Conservation (phyloP, 495 filamentous ascomycete species). For the Penicillium arizonense region DNA sequence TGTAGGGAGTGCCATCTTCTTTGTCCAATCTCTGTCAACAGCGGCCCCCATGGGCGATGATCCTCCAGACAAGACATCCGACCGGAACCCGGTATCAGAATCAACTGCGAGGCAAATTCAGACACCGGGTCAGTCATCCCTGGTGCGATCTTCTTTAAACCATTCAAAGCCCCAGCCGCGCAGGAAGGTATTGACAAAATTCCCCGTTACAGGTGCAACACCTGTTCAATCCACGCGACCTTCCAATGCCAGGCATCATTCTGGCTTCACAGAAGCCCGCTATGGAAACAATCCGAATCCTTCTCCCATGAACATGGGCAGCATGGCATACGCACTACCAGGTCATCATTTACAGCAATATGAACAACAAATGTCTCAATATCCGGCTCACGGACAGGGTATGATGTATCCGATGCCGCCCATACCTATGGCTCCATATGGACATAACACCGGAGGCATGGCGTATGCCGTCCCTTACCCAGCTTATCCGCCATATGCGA, state of each 20-base stretch:
- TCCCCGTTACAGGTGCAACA: constrained; percentile 15
- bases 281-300: constrained; percentile 28
- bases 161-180: not conserved
- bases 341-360: constrained; percentile 30
- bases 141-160: too few relatives aligned
- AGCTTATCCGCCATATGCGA: constrained; percentile 30
- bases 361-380: constrained; percentile 35
- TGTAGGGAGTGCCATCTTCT: not conserved
- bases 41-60: constrained; percentile 36
- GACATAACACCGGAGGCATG: constrained; percentile 22
- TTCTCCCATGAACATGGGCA: constrained; percentile 44
- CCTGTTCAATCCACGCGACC: constrained; percentile 17
- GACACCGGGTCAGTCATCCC: constrained; percentile 26
- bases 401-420: constrained; percentile 39
- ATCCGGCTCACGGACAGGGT: constrained; percentile 25
- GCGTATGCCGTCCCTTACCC: constrained; percentile 33
- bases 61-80: constrained; percentile 22
- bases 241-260: constrained; percentile 22
- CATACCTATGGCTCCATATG: constrained; percentile 28
- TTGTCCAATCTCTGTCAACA: constrained; percentile 1
- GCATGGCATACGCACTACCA: constrained; percentile 46
- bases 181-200: constrained; percentile 9
- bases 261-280: constrained; percentile 18
- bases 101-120: constrained; percentile 9
- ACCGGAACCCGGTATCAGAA: constrained; percentile 16